Evolutionary conservation across 176 grass and related monocot genomes (phyloP), one percentile per base, ranked within the genome.

Genomic region (Ampelocalamus luodianensis): DNA sequence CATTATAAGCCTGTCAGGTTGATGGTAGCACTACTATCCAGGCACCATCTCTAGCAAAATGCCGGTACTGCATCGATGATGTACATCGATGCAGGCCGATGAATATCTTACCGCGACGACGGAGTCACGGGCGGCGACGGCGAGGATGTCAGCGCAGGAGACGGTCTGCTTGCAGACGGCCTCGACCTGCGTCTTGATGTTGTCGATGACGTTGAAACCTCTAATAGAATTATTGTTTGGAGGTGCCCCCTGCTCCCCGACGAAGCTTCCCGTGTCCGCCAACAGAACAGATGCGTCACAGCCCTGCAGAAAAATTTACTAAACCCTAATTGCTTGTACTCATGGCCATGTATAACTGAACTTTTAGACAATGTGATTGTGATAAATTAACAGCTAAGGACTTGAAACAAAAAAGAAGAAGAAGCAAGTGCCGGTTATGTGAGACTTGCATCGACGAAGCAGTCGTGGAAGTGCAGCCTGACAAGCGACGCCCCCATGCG

Each of bases 381-480:
- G 46, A 29, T 29, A 29, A 29, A 29, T 29, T 8, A 40, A 6
- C 39, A 40, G 7, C 39, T 6, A 8, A 40, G 39, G 39, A 40
- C 39, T 40, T 23, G 15, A 7, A 2, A 65, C 26, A 32, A 26
- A 61, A 61, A 29, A 29, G 29, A 29, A 29, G 29, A 16, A 46
- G 48, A 0, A 39, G 4, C 39, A 39, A 48, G 5, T 72, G 20
- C 53, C 1, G 18, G 23, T 60, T 29, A 49, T 50, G 43, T 51
- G 37, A 48, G 62, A 92, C 88, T 92, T 91, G 72, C 91, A 23
- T 90, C 68, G 27, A 98, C 95, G 82, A 98, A 98, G 90, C 95
- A 95, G 81, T 98, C 95, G 50, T 97, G 93, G 90, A 95, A 97
- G 70, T 95, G 93, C 27, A 97, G 89, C 56, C 95, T 78, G 66